A percentile compares a stretch with the other conserved stretches of the same genome.
These are phyloP conservation scores for Penicillium paneum DNA, from an alignment of 2,329 filamentous ascomycete species.

Conservation along the genomic window DNA sequence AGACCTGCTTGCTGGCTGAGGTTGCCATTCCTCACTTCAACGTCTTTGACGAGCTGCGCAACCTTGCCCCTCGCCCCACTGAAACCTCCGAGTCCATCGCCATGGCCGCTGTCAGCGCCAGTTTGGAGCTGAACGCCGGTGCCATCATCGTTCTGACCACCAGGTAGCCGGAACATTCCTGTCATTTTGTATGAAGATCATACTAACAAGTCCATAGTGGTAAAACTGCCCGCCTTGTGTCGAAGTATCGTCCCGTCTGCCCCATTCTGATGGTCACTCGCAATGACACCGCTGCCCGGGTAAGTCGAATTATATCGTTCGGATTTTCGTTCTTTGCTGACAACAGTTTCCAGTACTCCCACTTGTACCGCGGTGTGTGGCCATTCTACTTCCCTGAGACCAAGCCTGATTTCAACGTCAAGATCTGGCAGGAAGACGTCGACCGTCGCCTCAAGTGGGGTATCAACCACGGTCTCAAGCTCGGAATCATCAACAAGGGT, in stretches of 20 bases:
- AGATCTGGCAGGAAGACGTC: slow-evolving; percentile 98
- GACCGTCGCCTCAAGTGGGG: slow-evolving; percentile 98
- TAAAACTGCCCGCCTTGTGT: slow-evolving; percentile 87
- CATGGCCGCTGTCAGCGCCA: slow-evolving; percentile 94
- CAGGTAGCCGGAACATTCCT: slow-evolving; percentile 48
- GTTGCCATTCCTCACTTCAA: slow-evolving; percentile 96
- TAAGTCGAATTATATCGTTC: slow-evolving; percentile 37
- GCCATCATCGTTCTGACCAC: slow-evolving; percentile 96
- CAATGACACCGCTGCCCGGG: slow-evolving; percentile 73
- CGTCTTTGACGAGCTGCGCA: slow-evolving; percentile 92
- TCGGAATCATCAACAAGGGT: slow-evolving; percentile 75
- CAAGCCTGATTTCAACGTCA: slow-evolving; percentile 90
- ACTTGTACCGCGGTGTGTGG: slow-evolving; percentile 96
- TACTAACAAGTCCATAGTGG: slow-evolving; percentile 55
- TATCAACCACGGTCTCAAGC: slow-evolving; percentile 78
- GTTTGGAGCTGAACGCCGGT: slow-evolving; percentile 91
- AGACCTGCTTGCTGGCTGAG: slow-evolving; percentile 94
- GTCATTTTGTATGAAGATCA: background rate
- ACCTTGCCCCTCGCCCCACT: slow-evolving; percentile 76
- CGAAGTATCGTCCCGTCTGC: slow-evolving; percentile 98
- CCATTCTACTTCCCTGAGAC: slow-evolving; percentile 90
- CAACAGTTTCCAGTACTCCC: slow-evolving; percentile 60
- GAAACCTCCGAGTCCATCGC: slow-evolving; percentile 89
- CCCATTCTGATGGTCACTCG: slow-evolving; percentile 99
- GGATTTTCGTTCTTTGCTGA: slow-evolving; percentile 13